Conservation (phyloP, 345 rosid genomes). For the Iberis pinnata region DNA sequence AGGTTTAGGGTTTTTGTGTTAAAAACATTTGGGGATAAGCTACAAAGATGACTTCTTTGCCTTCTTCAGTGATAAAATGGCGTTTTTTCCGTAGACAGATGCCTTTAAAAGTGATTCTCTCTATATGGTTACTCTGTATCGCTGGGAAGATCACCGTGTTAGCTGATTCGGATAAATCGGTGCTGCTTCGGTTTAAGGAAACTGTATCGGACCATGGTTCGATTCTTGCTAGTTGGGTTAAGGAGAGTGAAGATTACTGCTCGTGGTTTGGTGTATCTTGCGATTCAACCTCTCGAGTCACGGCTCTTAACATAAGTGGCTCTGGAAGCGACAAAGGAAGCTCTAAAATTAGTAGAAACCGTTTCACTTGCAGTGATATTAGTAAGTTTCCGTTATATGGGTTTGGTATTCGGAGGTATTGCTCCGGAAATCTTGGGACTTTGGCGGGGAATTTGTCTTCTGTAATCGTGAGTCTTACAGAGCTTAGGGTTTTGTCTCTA, state of each 20-base stretch:
- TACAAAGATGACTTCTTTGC: constrained; percentile 43
- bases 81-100: constrained; percentile 35
- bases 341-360: constrained; percentile 24
- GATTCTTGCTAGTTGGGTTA: constrained; percentile 55
- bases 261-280: constrained; percentile 69
- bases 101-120: constrained; percentile 12
- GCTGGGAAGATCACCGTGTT: constrained; percentile 22
- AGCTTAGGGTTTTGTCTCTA: constrained; percentile 65
- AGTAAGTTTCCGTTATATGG: constrained; percentile 62
- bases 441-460: constrained; percentile 55
- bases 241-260: constrained; percentile 41
- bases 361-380: constrained; percentile 47
- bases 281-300: constrained; percentile 49
- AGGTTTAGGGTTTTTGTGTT: constrained; percentile 28
- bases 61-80: constrained; percentile 45
- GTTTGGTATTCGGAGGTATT: constrained; percentile 59
- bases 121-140: constrained; percentile 29
- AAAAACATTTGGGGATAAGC: constrained; percentile 26
- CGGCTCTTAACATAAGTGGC: constrained; percentile 67
- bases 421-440: constrained; percentile 42
- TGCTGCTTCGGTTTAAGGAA: constrained; percentile 59
- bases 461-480: constrained; percentile 42
- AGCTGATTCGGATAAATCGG: constrained; percentile 53
- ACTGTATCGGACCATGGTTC: constrained; percentile 57
- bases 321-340: constrained; percentile 42